Conservation (phyloP, 768 basidiomycete species). For the Punctularia strigosozonata region DNA sequence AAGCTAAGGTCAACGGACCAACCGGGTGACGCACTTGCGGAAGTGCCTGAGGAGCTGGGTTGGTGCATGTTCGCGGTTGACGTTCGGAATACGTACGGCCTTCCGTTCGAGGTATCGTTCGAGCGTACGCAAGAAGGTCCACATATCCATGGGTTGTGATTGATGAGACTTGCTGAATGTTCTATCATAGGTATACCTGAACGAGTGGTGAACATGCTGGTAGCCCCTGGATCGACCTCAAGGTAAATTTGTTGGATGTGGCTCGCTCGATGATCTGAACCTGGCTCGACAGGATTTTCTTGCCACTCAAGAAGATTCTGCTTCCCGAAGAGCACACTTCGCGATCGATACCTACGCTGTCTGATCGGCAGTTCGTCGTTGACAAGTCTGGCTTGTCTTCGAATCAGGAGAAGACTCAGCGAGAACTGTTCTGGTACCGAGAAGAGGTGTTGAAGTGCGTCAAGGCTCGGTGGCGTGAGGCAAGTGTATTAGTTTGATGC, state of each 20-base stretch:
- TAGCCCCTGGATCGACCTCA: conserved; percentile 83
- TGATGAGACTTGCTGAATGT: not conserved
- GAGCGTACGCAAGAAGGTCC: conserved; percentile 53
- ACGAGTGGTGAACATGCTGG: conserved; percentile 38
- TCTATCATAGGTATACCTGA: conserved; percentile 23
- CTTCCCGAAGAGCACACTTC: conserved; percentile 47
- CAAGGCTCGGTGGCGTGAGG: conserved; percentile 78
- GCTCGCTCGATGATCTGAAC: not conserved
- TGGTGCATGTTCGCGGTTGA: conserved; percentile 87
- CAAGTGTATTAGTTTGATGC: conserved; percentile 19
- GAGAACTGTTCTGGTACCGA: conserved; percentile 92
- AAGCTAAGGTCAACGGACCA: conserved; percentile 8
- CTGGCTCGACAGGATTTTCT: conserved; percentile 36
- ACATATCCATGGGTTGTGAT: conserved; percentile 5
- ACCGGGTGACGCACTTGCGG: conserved; percentile 16
- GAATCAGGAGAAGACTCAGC: conserved; percentile 49
- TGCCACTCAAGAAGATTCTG: conserved; percentile 62
- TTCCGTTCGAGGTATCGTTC: conserved; percentile 84
- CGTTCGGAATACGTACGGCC: conserved; percentile 84
- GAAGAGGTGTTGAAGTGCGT: conserved; percentile 72
- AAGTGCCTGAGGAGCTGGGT: conserved; percentile 37
- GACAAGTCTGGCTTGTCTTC: conserved; percentile 53
- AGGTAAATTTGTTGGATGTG: conserved; percentile 34
- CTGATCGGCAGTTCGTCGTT: conserved; percentile 86
- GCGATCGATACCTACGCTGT: conserved; percentile 70